Conservation (phyloP, 805 yeast species). For the Teunomyces panamensis region DNA sequence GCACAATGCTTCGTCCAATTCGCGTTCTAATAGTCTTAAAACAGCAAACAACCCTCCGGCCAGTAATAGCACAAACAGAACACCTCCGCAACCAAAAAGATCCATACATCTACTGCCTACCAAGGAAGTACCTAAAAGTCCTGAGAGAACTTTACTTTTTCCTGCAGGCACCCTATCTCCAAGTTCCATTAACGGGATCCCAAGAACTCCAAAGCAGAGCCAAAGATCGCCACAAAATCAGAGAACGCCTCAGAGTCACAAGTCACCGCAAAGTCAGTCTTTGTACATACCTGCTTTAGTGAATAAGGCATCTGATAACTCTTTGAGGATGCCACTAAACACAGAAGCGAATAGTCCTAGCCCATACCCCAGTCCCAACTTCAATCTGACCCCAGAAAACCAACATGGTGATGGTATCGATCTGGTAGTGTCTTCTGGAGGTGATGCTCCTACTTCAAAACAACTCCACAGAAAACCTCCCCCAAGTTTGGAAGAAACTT, state of each 20-base stretch:
- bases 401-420: neutral
- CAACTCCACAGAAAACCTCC: conserved; percentile 5
- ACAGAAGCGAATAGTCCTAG: neutral
- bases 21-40: neutral
- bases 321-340: neutral
- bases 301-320: neutral
- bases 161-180: neutral
- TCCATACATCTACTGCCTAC: neutral
- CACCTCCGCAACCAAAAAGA: neutral
- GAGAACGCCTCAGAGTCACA: neutral
- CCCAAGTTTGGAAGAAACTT: conserved; percentile 1
- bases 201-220: neutral
- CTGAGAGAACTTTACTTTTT: neutral
- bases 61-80: neutral
- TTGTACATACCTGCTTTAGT: conserved; percentile 1
- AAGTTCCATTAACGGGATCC: neutral
- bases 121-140: neutral
- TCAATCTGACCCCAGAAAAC: conserved; percentile 1
- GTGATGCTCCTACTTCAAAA: neutral
- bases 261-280: neutral
- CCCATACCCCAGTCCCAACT: neutral
- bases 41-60: neutral
- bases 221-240: neutral
- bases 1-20: neutral
- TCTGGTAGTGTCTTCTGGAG: neutral